These are phyloP conservation scores for Colletotrichum lindemuthianum DNA, from an alignment of 2,329 filamentous ascomycete genomes.

Conservation along the genomic window DNA sequence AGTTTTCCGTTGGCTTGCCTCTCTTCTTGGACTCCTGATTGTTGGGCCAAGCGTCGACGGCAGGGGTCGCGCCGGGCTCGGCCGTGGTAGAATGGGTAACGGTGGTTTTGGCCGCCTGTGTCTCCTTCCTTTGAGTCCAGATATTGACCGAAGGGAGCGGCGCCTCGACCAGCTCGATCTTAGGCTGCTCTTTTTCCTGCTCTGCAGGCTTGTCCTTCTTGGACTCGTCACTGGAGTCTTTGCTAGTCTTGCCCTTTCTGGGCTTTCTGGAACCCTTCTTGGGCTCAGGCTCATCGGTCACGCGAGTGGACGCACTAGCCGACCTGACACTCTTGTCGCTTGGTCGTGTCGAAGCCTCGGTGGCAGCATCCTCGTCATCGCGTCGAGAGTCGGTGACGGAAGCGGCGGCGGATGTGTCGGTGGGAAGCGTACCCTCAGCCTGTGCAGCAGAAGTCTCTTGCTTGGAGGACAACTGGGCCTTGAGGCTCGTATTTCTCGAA, in stretches of 20 bases:
- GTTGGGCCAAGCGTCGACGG: conserved; percentile 42
- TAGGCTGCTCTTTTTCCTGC: conserved; percentile 67
- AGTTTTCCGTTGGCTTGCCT: conserved; percentile 39
- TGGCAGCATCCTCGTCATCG: conserved; percentile 50
- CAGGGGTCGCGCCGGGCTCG: conserved; percentile 37
- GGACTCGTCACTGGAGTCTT: conserved; percentile 50
- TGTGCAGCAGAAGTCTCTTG: conserved; percentile 36
- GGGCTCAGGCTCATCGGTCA: conserved; percentile 73
- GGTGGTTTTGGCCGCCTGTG: conserved; percentile 62
- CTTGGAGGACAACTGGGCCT: conserved; percentile 37
- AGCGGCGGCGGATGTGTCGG: conserved; percentile 45
- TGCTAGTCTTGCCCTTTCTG: conserved; percentile 72
- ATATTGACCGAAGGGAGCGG: conserved; percentile 86
- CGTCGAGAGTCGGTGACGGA: conserved; percentile 51
- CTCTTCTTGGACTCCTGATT: conserved; percentile 60
- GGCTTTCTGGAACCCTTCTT: conserved; percentile 60
- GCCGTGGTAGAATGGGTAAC: conserved; percentile 45
- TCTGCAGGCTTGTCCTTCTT: conserved; percentile 68
- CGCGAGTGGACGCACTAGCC: conserved; percentile 71
- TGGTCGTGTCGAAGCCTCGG: conserved; percentile 53
- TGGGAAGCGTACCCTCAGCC: conserved; percentile 34
- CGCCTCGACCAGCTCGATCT: conserved; percentile 79
- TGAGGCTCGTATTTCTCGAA: conserved; percentile 30
- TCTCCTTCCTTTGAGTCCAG: conserved; percentile 84
- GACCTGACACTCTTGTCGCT: conserved; percentile 64